Percentiles rank a stretch among this genome's conserved stretches.
Evolutionary conservation across 202 grass and related monocot genomes (phyloP).

Genomic region (Zizania palustris): DNA sequence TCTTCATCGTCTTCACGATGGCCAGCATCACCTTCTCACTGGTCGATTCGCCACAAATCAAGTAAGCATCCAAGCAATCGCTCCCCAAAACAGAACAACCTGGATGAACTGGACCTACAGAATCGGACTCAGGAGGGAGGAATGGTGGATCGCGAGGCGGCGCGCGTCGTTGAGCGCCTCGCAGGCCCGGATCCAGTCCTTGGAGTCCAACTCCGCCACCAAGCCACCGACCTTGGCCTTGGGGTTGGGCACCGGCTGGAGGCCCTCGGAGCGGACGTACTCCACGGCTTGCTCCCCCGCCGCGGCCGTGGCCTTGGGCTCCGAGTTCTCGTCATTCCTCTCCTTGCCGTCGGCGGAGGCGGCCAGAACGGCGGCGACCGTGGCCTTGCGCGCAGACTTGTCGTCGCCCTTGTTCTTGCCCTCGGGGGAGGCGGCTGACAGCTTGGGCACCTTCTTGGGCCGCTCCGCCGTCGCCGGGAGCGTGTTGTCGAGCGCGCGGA

Average conservation of each 20-base stretch:
- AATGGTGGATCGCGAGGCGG: conserved; percentile 68
- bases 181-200: conserved; percentile 82
- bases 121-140: conserved; percentile 59
- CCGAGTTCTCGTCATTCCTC: conserved; percentile 67
- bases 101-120: conserved; percentile 56
- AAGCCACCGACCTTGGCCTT: conserved; percentile 58
- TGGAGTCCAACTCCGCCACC: conserved; percentile 69
- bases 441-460: conserved; percentile 79
- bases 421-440: conserved; percentile 32
- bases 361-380: neutral
- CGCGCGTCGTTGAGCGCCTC: conserved; percentile 78
- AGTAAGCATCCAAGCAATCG: neutral
- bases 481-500: conserved; percentile 84
- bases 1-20: conserved; percentile 90
- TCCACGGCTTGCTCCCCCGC: conserved; percentile 68
- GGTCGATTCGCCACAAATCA: neutral
- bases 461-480: conserved; percentile 64
- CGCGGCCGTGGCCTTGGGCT: conserved; percentile 29
- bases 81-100: neutral
- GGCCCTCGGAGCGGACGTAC: conserved; percentile 68
- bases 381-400: conserved; percentile 46
- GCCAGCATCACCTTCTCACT: conserved; percentile 70
- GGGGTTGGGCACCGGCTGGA: conserved; percentile 55
- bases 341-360: conserved; percentile 27
- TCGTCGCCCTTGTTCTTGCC: conserved; percentile 60